Base-by-base conservation (phyloP, 1,284 basidiomycete genomes). In the Leccinum huronense region DNA sequence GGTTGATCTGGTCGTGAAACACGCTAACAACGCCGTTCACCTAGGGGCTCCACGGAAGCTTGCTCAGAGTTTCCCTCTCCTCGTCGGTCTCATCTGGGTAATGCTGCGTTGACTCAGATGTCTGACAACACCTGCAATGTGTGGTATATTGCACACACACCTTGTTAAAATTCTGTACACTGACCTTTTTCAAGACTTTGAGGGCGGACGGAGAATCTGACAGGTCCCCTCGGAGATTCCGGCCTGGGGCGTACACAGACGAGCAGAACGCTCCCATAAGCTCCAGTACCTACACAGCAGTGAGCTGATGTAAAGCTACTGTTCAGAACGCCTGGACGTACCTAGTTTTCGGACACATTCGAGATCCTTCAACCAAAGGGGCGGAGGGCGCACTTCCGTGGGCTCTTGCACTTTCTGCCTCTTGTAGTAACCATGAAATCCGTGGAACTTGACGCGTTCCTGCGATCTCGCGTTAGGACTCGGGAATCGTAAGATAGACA, bases 1-100 rank as follows among this genome's bases (percentile, higher is more conserved):
- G 68, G 63, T 83, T 83, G 57, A 72, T 67, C 0, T 71, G 33
- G 70, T 87, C 86, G 53, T 77, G 68, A 68, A 84, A 83, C 1
- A 71, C 74, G 59, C 78, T 73, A 33, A 85, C 63, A 5, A 84
- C 68, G 3, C 81, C 81, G 13, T 75, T 73, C 51, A 85, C 67
- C 73, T 84, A 86, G 0, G 85, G 80, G 59, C 77, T 81, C 86
- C 85, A 86, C 3, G 79, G 78, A 14, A 86, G 73, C 40, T 67
- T 63, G 30, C 70, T 67, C 13, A 86, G 77, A 5, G 69, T 66
- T 9, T 70, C 68, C 38, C 80, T 78, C 73, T 86, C 85, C 6
- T 67, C 61, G 60, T 83, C 73, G 38, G 75, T 75, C 27, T 74
- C 67, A 4, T 71, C 66, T 40, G 68, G 65, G 48, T 63, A 61